Evolutionary conservation across 495 filamentous ascomycete genomes (phyloP), one percentile per base, ranked within the genome.

Genomic region (Pseudoneurospora amorphoporcata): DNA sequence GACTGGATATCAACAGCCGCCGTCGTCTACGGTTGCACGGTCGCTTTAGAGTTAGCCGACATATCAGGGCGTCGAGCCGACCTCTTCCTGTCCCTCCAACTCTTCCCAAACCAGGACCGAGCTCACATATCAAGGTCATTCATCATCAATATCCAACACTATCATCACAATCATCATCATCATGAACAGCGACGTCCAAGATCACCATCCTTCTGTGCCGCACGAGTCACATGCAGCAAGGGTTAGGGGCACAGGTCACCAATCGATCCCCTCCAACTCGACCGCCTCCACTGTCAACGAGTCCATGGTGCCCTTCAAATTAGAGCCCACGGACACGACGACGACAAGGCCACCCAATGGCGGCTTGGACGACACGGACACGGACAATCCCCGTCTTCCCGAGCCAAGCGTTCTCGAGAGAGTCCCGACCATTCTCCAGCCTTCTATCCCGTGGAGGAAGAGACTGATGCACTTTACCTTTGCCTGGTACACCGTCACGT

Each of bases 391-490:
- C 29, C 8, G 19, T 39, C 47, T 35, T 19, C 35, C 73, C 10
- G n/a, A 14, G 61, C n/a, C 41, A 53, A 39, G 68, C 39, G 53
- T 68, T 8, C 12, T 79, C 42, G 74, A 77, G 42, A 68, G 77
- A 38, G 70, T 78, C 3, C 78, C 78, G 35, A 80, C 78, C 14
- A 74, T 76, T 47, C 73, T 80, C 9, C 78, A 80, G 61, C 79
- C 79, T 1, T 76, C 70, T 35, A 42, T 81, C 4, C 76, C 79
- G 23, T 78, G 78, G 74, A 75, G 76, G 65, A 71, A 78, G 29
- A 83, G 90, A 6, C 80, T 91, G 4, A 82, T 86, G 70, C 90
- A 91, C 75, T 91, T 91, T 76, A 92, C 90, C n/a, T 91, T 89
- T 87, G 89, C 89, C 35, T 92, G 89, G 86, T 93, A 89, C 78